A percentile compares a stretch with the other conserved stretches of the same genome.
Evolutionary conservation across 148 eudicot genomes (phyloP).

Genomic region (Fagopyrum homotropicum): DNA sequence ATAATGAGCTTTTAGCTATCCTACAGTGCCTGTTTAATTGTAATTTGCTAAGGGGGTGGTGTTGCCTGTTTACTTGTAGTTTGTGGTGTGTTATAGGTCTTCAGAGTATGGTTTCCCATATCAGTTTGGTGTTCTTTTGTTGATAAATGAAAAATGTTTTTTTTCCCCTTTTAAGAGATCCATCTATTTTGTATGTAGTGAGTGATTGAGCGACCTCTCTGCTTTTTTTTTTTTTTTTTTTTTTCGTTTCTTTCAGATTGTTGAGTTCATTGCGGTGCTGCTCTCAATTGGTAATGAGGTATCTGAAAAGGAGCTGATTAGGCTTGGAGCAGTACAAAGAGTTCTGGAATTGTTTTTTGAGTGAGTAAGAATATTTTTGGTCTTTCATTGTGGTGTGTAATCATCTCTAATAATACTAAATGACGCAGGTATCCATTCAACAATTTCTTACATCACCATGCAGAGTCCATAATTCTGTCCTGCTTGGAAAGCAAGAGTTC

Average conservation of each 20-base stretch:
- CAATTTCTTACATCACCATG: constrained; percentile 91
- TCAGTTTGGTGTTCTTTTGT: neutral
- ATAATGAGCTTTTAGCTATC: neutral
- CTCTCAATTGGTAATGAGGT: constrained; percentile 65
- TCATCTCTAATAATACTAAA: constrained; percentile 11
- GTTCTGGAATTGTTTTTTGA: constrained; percentile 73
- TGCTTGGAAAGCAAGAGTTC: constrained; percentile 83
- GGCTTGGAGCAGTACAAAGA: constrained; percentile 67
- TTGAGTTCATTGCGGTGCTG: constrained; percentile 85
- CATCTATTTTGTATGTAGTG: neutral
- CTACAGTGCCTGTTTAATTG: neutral
- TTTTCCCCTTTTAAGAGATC: neutral
- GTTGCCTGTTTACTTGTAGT: neutral
- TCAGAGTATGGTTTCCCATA: neutral
- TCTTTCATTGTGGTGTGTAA: neutral
- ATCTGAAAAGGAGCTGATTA: constrained; percentile 82
- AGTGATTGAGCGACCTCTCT: neutral
- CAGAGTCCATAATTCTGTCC: constrained; percentile 54
- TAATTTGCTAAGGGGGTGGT: neutral
- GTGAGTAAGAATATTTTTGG: constrained; percentile 24
- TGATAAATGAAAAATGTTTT: neutral
- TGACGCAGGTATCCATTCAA: constrained; percentile 82
- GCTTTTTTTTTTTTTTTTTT: too few species aligned
- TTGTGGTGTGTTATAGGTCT: neutral
- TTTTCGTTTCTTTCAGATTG: constrained; percentile 42